phyloP scores from a whole-genome alignment of 768 basidiomycete genomes.

The Sarcomyxa edulis region DNA sequence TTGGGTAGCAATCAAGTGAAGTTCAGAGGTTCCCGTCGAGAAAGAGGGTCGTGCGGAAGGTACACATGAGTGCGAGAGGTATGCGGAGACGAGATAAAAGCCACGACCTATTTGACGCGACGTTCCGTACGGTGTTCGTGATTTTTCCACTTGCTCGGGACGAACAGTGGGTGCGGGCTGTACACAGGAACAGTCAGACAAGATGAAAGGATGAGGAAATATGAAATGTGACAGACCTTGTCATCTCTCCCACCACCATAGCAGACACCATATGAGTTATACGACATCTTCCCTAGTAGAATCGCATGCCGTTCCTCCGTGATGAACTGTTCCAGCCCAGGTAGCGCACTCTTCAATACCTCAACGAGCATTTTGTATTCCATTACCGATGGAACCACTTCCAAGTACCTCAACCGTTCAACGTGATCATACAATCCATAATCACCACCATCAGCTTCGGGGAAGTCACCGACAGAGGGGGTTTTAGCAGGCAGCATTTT shows the following conservation, averaged over 20 bases:
- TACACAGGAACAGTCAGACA: not conserved
- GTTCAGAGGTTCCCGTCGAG: conserved; percentile 57
- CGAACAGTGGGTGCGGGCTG: conserved; percentile 50
- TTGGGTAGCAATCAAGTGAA: conserved; percentile 62
- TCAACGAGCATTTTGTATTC: conserved; percentile 46
- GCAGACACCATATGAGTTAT: conserved; percentile 74
- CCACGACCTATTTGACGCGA: conserved; percentile 71
- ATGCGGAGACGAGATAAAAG: conserved; percentile 60
- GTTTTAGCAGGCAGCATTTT: conserved; percentile 38
- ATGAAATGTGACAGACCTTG: conserved; percentile 43
- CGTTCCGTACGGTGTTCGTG: conserved; percentile 75
- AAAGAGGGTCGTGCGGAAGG: conserved; percentile 67
- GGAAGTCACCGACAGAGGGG: conserved; percentile 29
- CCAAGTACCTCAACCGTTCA: conserved; percentile 67
- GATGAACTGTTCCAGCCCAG: conserved; percentile 69
- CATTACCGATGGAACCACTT: conserved; percentile 41
- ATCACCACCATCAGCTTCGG: conserved; percentile 41
- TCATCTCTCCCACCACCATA: conserved; percentile 63
- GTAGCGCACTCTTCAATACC: conserved; percentile 57
- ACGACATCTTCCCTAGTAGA: conserved; percentile 65
- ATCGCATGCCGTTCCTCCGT: conserved; percentile 56
- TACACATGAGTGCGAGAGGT: conserved; percentile 66
- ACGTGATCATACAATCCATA: conserved; percentile 74
- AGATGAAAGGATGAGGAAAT: conserved; percentile 3
- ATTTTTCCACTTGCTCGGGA: conserved; percentile 69